These are phyloP conservation scores for Clavispora santaluciae DNA, from an alignment of 805 yeast genomes.

Conservation along the genomic window DNA sequence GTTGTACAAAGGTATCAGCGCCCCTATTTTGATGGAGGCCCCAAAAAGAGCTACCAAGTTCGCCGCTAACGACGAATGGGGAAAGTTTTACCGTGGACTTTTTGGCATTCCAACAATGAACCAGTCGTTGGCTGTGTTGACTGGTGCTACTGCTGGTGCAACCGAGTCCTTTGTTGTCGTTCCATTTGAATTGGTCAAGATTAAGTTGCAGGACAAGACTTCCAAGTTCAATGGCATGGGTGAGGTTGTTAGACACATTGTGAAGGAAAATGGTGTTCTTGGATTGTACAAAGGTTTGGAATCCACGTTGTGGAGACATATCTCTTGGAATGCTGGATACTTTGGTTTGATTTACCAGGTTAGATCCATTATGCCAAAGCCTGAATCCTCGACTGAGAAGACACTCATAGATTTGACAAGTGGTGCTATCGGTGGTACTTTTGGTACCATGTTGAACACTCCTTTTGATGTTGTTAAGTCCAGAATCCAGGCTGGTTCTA, in stretches of 20 bases:
- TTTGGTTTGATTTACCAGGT: slow-evolving; percentile 93
- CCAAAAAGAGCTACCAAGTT: slow-evolving; percentile 98
- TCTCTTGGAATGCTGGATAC: slow-evolving; percentile 96
- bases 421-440: slow-evolving; percentile 95
- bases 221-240: slow-evolving; percentile 79
- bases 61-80: slow-evolving; percentile 97
- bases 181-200: slow-evolving; percentile 94
- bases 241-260: slow-evolving; percentile 72
- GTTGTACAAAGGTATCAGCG: slow-evolving; percentile 88
- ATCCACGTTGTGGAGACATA: slow-evolving; percentile 96
- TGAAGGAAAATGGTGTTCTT: slow-evolving; percentile 69
- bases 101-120: slow-evolving; percentile 69
- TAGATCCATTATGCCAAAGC: slow-evolving; percentile 71
- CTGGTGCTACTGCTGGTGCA: slow-evolving; percentile 99
- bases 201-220: slow-evolving; percentile 85
- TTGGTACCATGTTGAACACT: slow-evolving; percentile 92
- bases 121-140: slow-evolving; percentile 79
- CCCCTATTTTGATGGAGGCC: slow-evolving; percentile 98
- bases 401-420: slow-evolving; percentile 83
- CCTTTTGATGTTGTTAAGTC: slow-evolving; percentile 98
- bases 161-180: slow-evolving; percentile 95
- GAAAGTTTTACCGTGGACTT: slow-evolving; percentile 65
- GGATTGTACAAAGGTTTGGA: slow-evolving; percentile 93
- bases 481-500: slow-evolving; percentile 86
- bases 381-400: slow-evolving; percentile 65